Conservation (phyloP, 1,139 yeast genomes). For the Pichia sp. region DNA sequence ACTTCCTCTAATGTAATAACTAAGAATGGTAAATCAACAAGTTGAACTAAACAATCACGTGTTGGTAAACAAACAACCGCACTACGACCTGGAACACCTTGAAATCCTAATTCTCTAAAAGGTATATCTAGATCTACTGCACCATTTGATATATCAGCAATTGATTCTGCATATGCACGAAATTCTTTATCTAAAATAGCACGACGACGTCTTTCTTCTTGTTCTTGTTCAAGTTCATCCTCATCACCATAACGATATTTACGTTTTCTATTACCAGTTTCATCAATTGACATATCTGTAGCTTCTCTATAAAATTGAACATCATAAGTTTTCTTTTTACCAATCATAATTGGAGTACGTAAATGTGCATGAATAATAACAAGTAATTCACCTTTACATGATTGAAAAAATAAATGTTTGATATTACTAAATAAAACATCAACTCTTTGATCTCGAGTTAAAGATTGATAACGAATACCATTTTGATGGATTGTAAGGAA, state of each 20-base stretch:
- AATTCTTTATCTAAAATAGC: slow-evolving; percentile 89
- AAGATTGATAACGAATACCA: slow-evolving; percentile 89
- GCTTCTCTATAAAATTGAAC: slow-evolving; percentile 97
- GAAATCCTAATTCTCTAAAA: slow-evolving; percentile 92
- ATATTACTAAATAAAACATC: slow-evolving; percentile 87
- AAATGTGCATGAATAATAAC: slow-evolving; percentile 90
- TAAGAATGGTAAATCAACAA: slow-evolving; percentile 90
- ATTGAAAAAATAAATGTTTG: slow-evolving; percentile 90
- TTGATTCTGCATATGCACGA: slow-evolving; percentile 80
- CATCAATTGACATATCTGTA: slow-evolving; percentile 93
- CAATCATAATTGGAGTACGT: slow-evolving; percentile 89
- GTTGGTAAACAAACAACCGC: slow-evolving; percentile 96
- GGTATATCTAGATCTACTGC: slow-evolving; percentile 86
- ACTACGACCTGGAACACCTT: slow-evolving; percentile 95
- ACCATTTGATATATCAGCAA: slow-evolving; percentile 81
- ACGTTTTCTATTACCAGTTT: slow-evolving; percentile 89
- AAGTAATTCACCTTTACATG: slow-evolving; percentile 90
- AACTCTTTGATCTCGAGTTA: slow-evolving; percentile 78
- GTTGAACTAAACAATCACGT: slow-evolving; percentile 89
- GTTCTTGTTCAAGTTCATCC: slow-evolving; percentile 97
- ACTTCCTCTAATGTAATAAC: slow-evolving; percentile 88
- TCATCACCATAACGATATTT: slow-evolving; percentile 94
- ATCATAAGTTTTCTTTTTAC: slow-evolving; percentile 91
- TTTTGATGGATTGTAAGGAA: slow-evolving; percentile 88
- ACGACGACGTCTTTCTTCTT: slow-evolving; percentile 92